A percentile compares a stretch with the other conserved stretches of the same genome.
phyloP scores from a whole-genome alignment of 176 grass and related monocot genomes.

The Bonia amplexicaulis region DNA sequence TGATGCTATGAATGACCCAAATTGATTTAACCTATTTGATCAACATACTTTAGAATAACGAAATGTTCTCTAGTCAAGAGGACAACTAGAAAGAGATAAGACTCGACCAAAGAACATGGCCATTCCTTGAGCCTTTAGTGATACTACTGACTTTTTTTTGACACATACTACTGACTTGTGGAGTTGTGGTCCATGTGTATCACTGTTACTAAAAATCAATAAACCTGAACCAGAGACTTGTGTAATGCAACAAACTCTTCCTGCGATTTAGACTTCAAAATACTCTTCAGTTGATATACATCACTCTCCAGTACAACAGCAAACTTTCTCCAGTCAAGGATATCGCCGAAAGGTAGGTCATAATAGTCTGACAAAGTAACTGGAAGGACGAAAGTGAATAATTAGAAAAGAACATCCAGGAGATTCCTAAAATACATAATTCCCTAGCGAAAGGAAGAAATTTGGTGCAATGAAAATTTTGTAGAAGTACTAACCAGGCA shows the following conservation, averaged over 20 bases:
- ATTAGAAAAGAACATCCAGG: slow-evolving; percentile 26
- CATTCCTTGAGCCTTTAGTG: not conserved
- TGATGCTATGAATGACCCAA: not conserved
- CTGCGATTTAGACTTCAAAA: slow-evolving; percentile 76
- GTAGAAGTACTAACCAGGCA: slow-evolving; percentile 71
- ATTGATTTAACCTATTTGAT: not conserved
- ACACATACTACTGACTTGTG: not conserved
- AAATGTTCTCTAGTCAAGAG: not conserved
- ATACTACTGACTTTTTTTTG: no score
- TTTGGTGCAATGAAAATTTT: not conserved
- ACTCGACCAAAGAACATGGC: not conserved
- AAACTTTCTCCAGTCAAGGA: slow-evolving; percentile 76
- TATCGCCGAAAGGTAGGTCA: slow-evolving; percentile 62
- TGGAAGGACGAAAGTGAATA: slow-evolving; percentile 25
- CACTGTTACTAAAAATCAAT: not conserved
- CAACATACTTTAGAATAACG: not conserved
- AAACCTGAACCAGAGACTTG: slow-evolving; percentile 67
- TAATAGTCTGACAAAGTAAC: slow-evolving; percentile 82
- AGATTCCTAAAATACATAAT: not conserved
- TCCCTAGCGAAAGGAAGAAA: not conserved
- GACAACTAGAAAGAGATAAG: not conserved
- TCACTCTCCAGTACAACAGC: slow-evolving; percentile 79
- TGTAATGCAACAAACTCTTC: slow-evolving; percentile 75
- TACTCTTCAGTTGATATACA: slow-evolving; percentile 76
- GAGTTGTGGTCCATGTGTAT: not conserved